Evolutionary conservation across 805 yeast genomes (phyloP), one percentile per base, ranked within the genome.

Genomic region (Ogataea chonburiensis): DNA sequence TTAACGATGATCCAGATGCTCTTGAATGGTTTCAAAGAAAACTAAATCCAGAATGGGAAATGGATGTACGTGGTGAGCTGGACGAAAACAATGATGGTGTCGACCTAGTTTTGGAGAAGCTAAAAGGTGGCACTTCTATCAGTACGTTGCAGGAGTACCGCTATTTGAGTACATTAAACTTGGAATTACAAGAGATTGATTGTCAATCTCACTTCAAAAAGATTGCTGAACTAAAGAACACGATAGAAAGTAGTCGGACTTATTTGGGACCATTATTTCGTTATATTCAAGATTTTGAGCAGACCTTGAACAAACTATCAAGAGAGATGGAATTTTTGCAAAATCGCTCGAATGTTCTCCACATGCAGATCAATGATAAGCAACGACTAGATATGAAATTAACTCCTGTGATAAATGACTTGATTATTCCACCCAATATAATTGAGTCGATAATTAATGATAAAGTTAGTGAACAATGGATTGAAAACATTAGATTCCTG

Each of bases 341-440:
- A 47, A 55, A 64, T 5, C 68, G 77, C 40, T 77, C 85, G 2
- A 54, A 70, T 12, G 59, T 64, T 12, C 56, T 83, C 26, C 69
- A 73, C 24, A 49, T 58, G 14, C 66, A 77, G 25, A 64, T 81
- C 10, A 64, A 64, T 9, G 60, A 63, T 24, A 75, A 81, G 31
- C 67, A 71, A 12, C 49, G 60, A 20, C 68, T 73, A 13, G 75
- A 79, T 38, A 56, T 59, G 7, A 67, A 67, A 34, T 70, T 88
- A 38, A 77, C 83, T 13, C 95, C 95, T 0, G 63, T 86, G n/a
- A 79, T 88, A 1, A 71, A 82, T 24, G 89, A 85, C 46, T 64
- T 85, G 22, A 66, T 84, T 41, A 75, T 89, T 6, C 85, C 96
- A 0, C 93, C 96, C 0, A 73, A 73, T 1, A 67, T 84, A 2